Percentiles rank a stretch among this genome's conserved stretches.
Evolutionary conservation across 768 basidiomycete species (phyloP).

Genomic region (Suillus occidentalis): DNA sequence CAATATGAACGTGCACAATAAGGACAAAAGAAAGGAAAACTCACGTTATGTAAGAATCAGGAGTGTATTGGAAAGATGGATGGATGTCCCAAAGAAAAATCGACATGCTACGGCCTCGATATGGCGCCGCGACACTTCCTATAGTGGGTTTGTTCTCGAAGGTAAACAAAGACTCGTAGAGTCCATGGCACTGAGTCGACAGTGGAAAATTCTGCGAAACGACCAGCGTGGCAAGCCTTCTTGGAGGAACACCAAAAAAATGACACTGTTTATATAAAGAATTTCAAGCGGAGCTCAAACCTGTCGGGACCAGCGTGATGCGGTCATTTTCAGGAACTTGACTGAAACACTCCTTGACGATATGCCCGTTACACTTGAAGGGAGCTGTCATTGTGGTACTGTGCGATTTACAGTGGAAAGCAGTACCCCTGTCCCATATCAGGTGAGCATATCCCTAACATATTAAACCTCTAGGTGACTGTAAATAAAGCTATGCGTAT

Average conservation of each 20-base stretch:
- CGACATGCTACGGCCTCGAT: constrained; percentile 45
- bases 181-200: constrained; percentile 51
- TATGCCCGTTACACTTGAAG: constrained; percentile 57
- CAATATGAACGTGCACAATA: background rate
- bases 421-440: constrained; percentile 64
- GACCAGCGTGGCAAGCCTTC: constrained; percentile 53
- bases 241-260: constrained; percentile 3
- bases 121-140: constrained; percentile 48
- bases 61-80: background rate
- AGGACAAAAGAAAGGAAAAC: background rate
- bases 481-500: constrained; percentile 50
- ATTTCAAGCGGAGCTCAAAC: constrained; percentile 9
- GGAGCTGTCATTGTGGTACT: constrained; percentile 38
- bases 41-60: background rate
- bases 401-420: constrained; percentile 36
- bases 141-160: constrained; percentile 45
- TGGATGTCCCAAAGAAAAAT: constrained; percentile 43
- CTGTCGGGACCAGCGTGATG: background rate
- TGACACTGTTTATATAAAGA: background rate
- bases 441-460: constrained; percentile 34
- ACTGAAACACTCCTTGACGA: too few species aligned
- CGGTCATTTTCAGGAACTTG: background rate
- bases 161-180: constrained; percentile 34
- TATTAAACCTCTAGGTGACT: background rate
- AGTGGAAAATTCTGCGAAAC: constrained; percentile 35